phyloP scores from a whole-genome alignment of 306 rosid species.

The Morella rubra region DNA sequence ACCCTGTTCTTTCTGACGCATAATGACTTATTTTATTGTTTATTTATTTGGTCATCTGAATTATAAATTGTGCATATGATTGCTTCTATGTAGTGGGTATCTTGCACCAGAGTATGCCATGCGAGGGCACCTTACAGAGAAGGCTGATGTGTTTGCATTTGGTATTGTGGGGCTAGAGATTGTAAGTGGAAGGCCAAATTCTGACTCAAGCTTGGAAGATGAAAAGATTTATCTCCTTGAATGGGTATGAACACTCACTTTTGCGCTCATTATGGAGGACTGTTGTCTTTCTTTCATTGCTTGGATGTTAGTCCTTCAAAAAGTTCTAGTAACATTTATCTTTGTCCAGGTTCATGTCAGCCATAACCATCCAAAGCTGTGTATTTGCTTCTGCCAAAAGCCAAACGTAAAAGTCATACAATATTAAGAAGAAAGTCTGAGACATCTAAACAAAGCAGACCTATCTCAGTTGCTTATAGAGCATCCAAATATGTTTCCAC shows the following conservation, averaged over 20 bases:
- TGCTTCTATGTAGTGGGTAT: slow-evolving; percentile 57
- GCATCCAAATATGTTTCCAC: too few species aligned
- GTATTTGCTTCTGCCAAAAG: too few species aligned
- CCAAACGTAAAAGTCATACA: too few species aligned
- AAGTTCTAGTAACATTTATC: too few species aligned
- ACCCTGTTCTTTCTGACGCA: background rate
- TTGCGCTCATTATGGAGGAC: too few species aligned
- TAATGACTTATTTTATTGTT: background rate
- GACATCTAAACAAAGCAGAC: too few species aligned
- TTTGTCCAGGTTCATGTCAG: too few species aligned
- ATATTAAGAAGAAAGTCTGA: too few species aligned
- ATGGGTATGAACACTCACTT: slow-evolving; percentile 46
- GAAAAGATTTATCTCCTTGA: slow-evolving; percentile 69
- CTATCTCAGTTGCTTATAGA: too few species aligned
- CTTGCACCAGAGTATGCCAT: slow-evolving; percentile 86
- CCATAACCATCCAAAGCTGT: too few species aligned
- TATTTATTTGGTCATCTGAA: background rate
- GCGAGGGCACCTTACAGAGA: slow-evolving; percentile 88
- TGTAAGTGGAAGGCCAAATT: slow-evolving; percentile 72
- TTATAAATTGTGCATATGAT: slow-evolving; percentile 9
- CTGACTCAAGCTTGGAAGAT: slow-evolving; percentile 55
- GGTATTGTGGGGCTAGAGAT: slow-evolving; percentile 81
- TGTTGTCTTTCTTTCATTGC: too few species aligned
- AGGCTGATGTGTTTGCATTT: slow-evolving; percentile 80
- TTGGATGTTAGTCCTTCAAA: too few species aligned